Evolutionary conservation across 805 yeast species (phyloP), one percentile per base, ranked within the genome.

Genomic region (Torulaspora franciscae): DNA sequence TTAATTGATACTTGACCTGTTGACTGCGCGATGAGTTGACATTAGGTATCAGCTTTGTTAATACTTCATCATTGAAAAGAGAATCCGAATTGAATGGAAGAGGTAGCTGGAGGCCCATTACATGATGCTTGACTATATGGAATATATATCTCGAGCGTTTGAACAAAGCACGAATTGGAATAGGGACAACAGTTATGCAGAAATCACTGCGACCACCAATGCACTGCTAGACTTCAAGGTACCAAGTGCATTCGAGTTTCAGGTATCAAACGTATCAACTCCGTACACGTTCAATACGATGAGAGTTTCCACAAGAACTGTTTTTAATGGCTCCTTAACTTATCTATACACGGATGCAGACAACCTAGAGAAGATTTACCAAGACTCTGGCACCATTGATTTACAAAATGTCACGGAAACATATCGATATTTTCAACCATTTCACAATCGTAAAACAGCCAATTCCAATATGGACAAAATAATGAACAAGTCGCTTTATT

Each of bases 61-160:
- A 29, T 17, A 14, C 13, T 14, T 9, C 9, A 30, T 4, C 4
- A 6, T 19, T 6, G 9, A 13, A 30, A 14, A 14, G 15, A 7
- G 19, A 19, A 8, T 30, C 5, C 19, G 11, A 15, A 6, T 14
- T 7, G 33, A 27, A 3, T 30, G 27, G 25, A 14, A 8, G n/a
- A 28, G 34, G 4, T 28, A 3, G n/a, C 6, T 10, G 27, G 33
- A 6, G 27, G n/a, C 13, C 19, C 15, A 15, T 33, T 7, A 11
- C 29, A 37, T 19, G 34, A 88, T 88, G 96, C 70, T 81, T 49
- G 75, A 79, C 34, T 90, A 85, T 68, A 88, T 91, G 95, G 96
- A 91, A 55, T 84, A 83, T 63, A 76, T 91, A 26, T 82, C 83
- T 54, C 73, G 76, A 64, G 77, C 85, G 53, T 91, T 85, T 67